Base-by-base conservation (phyloP, 1,139 yeast species). In the Blastobotrys serpentis region DNA sequence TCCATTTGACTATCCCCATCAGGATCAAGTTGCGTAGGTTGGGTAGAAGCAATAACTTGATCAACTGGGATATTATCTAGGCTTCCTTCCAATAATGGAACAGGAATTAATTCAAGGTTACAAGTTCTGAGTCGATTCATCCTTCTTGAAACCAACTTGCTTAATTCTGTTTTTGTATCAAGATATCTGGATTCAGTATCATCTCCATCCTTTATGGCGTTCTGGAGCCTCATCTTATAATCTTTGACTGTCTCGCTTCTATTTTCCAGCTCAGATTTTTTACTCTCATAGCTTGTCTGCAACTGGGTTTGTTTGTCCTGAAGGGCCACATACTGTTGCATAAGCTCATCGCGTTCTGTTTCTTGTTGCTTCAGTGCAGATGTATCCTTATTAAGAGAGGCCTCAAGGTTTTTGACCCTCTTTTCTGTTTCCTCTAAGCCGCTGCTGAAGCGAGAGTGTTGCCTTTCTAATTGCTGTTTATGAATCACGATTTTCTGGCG, bases 71-170 rank as follows among this genome's bases (percentile, higher is more conserved):
- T 74, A 57, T 60, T 77, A 55, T 67, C 82, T 67, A 74, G 72
- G 47, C 70, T 75, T 0, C 94, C 92, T 32, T 78, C 77, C 6
- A 64, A 57, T 37, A 88, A 67, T 1, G 96, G 96, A 13, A 90
- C 60, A 8, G 73, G 72, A 13, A 85, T 73, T 54, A 79, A 84
- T 48, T 86, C 87, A 53, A 90, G 76, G 59, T 86, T 86, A 66
- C 96, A 86, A 54, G 80, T 81, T 56, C 84, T 81, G 54, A 89
- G 71, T 21, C 81, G 70, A 55, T 79, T 78, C 4, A 81, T 72
- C 56, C 86, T 77, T 47, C 82, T 86, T 18, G 81, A 66, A 52
- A 77, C 81, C 4, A 74, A 64, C 2, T 74, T 77, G 30, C 70
- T 69, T 11, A 78, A 58, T 41, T 69, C 66, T 0, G 64, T 62